phyloP scores from a whole-genome alignment of 108 stramenopile genomes.

The Aurantiochytrium sp. region DNA sequence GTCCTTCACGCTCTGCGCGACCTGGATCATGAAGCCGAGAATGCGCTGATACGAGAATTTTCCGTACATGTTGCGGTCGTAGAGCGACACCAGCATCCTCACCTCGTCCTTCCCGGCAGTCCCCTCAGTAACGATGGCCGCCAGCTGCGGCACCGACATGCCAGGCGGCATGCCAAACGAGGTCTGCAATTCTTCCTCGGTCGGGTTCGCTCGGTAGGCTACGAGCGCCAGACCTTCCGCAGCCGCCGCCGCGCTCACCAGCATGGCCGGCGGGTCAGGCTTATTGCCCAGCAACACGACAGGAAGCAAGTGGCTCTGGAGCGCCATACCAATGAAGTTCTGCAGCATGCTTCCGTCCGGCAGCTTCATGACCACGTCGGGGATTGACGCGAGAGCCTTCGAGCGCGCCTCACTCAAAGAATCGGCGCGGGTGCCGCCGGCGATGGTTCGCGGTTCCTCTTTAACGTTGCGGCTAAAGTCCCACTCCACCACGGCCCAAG shows the following conservation, averaged over 20 bases:
- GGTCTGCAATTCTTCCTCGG: background rate
- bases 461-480: background rate
- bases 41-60: background rate
- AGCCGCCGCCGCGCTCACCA: background rate
- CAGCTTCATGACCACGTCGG: background rate
- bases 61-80: background rate
- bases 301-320: background rate
- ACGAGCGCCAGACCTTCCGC: background rate
- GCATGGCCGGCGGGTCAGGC: background rate
- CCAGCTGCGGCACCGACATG: background rate
- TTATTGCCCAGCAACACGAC: background rate
- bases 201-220: conserved; percentile 5
- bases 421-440: background rate
- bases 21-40: background rate
- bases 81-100: background rate
- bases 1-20: background rate
- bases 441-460: background rate
- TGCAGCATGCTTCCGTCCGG: background rate
- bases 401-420: background rate
- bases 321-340: background rate
- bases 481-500: background rate
- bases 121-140: background rate
- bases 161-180: background rate
- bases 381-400: background rate
- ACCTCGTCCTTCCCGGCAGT: background rate